These are phyloP conservation scores for Acer negundo DNA, from an alignment of 345 rosid genomes.

Conservation along the genomic window DNA sequence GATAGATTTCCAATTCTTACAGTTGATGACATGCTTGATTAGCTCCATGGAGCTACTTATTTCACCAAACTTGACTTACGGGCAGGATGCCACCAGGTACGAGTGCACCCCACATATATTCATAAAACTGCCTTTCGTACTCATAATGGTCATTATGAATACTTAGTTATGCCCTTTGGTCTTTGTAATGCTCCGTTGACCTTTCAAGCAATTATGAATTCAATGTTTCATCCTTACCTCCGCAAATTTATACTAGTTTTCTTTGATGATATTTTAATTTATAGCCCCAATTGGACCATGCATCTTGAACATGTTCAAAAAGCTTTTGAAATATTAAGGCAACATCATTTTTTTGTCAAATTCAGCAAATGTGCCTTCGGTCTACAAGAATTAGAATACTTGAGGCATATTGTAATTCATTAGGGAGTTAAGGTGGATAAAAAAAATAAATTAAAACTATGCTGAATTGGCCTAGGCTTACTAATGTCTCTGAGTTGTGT, in stretches of 20 bases:
- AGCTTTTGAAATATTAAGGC: too few species aligned
- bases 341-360: background rate
- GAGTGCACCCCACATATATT: background rate
- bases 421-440: too few species aligned
- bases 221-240: too few species aligned
- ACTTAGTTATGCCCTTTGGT: background rate
- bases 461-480: background rate
- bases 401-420: too few species aligned
- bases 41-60: background rate
- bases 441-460: background rate
- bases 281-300: too few species aligned
- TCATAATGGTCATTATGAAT: background rate
- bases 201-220: too few species aligned
- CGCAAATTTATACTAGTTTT: too few species aligned
- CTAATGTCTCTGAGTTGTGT: background rate
- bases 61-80: conserved; percentile 10
- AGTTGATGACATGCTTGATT: conserved; percentile 3
- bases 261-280: too few species aligned
- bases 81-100: background rate
- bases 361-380: too few species aligned
- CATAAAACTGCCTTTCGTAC: background rate
- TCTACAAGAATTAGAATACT: too few species aligned
- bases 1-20: conserved; percentile 5
- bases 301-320: too few species aligned
- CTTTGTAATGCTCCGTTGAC: background rate